Conservation (phyloP, 1,284 basidiomycete species). For the Phaffia rhodozyma region DNA sequence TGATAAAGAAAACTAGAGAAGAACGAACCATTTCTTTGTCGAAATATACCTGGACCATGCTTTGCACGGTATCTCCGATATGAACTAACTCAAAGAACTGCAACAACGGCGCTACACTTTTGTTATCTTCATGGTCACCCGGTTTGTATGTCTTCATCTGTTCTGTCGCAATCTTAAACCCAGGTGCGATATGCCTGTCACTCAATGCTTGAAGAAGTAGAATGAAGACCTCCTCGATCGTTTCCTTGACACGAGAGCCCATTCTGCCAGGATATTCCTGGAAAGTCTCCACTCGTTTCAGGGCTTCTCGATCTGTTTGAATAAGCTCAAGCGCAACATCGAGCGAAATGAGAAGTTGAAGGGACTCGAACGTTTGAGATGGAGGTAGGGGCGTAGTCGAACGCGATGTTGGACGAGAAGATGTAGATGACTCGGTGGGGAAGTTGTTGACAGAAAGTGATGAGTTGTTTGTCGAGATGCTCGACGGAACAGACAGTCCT, state of each 20-base stretch:
- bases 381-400: conserved; percentile 23
- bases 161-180: conserved; percentile 65
- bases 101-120: conserved; percentile 73
- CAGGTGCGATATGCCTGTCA: conserved; percentile 70
- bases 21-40: conserved; percentile 73
- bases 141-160: conserved; percentile 82
- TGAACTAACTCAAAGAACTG: conserved; percentile 98
- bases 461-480: background rate
- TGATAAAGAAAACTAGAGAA: background rate
- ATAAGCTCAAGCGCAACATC: conserved; percentile 86
- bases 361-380: conserved; percentile 42
- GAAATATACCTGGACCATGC: conserved; percentile 95
- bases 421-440: conserved; percentile 1
- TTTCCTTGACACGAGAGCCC: conserved; percentile 67
- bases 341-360: conserved; percentile 80
- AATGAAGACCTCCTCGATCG: conserved; percentile 85
- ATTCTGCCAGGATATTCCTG: conserved; percentile 69
- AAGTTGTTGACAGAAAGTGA: background rate
- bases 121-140: conserved; percentile 62
- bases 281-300: conserved; percentile 88
- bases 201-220: conserved; percentile 65
- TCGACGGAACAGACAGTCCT: conserved; percentile 5
- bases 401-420: conserved; percentile 18
- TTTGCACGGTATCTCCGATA: conserved; percentile 92
- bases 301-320: conserved; percentile 74